Base-by-base conservation (phyloP, 2,329 filamentous ascomycete genomes). In the Xylariaceae sp. region DNA sequence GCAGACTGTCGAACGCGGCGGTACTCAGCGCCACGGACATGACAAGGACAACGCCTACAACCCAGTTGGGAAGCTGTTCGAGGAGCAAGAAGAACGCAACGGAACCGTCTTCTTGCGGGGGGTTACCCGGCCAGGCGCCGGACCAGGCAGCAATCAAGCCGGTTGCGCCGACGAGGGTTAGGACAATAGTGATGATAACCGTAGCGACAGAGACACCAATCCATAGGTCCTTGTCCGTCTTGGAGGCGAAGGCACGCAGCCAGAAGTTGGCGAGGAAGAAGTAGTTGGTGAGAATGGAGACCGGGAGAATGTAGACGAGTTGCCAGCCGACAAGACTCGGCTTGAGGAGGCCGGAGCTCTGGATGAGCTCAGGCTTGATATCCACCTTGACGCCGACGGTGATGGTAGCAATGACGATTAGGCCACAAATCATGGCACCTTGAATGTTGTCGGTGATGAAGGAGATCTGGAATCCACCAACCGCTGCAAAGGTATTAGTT, bases 231-330 rank as follows among this genome's bases (percentile, higher is more conserved):
- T 82, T 86, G 78, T 94, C 89, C 0, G 88, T 90, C 72, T 83
- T 87, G 55, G 88, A 88, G 15, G 89, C 88, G 69, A 94, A 94
- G 4, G 89, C 89, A 54, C 90, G 87, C 73, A 93, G 83, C 90
- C 90, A 94, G 74, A 90, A 92, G 65, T 85, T 88, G 37, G 88
- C 90, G 49, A 94, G 78, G 77, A 94, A 94, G 78, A 94, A 92
- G 77, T 92, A 87, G 75, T 93, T 94, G 60, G 89, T 92, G 58
- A 92, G 71, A 64, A 94, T 83, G 50, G 90, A 90, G 4, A 94
- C 82, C 0, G 90, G 89, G 1, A 94, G 80, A 65, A 94, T 93
- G 76, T 93, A 94, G 41, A 94, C 77, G 11, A 94, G 82, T 73
- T 94, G 90, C 89, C 90, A 94, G 57, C 90, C 90, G 1, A 94